A percentile compares a stretch with the other conserved stretches of the same genome.
Conservation (phyloP, 139 green algal species). For the Picochlorum sp. region DNA sequence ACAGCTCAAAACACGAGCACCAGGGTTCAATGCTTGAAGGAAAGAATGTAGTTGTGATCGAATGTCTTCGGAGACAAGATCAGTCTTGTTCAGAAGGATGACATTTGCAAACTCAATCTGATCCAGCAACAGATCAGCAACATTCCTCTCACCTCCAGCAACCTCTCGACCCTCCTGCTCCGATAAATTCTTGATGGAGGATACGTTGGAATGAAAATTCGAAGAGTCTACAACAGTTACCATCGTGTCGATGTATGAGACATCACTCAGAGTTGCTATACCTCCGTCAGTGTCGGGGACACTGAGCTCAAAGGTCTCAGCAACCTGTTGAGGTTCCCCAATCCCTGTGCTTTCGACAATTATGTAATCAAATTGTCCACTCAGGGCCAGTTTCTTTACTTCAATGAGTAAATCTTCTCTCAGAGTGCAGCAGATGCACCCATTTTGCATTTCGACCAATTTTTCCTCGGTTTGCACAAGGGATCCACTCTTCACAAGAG, state of each 20-base stretch:
- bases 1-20: constrained; percentile 30
- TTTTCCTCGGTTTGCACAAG: constrained; percentile 24
- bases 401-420: constrained; percentile 57
- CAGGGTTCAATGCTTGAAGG: constrained; percentile 46
- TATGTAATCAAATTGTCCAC: constrained; percentile 59
- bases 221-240: constrained; percentile 65
- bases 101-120: constrained; percentile 78
- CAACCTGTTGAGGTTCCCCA: constrained; percentile 57
- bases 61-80: constrained; percentile 21
- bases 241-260: constrained; percentile 52
- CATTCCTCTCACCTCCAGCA: constrained; percentile 42
- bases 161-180: constrained; percentile 18
- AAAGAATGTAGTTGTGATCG: constrained; percentile 17
- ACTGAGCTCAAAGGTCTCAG: constrained; percentile 45
- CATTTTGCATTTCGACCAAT: constrained; percentile 63
- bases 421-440: constrained; percentile 83
- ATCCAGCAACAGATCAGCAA: constrained; percentile 63
- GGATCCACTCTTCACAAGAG: constrained; percentile 37
- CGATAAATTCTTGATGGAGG: constrained; percentile 27
- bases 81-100: constrained; percentile 71
- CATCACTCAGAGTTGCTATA: constrained; percentile 23
- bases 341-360: constrained; percentile 79
- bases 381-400: constrained; percentile 39
- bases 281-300: constrained; percentile 12
- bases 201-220: constrained; percentile 39